Evolutionary conservation across 495 filamentous ascomycete genomes (phyloP), one percentile per base, ranked within the genome.

Genomic region (Chaetomium tenue): DNA sequence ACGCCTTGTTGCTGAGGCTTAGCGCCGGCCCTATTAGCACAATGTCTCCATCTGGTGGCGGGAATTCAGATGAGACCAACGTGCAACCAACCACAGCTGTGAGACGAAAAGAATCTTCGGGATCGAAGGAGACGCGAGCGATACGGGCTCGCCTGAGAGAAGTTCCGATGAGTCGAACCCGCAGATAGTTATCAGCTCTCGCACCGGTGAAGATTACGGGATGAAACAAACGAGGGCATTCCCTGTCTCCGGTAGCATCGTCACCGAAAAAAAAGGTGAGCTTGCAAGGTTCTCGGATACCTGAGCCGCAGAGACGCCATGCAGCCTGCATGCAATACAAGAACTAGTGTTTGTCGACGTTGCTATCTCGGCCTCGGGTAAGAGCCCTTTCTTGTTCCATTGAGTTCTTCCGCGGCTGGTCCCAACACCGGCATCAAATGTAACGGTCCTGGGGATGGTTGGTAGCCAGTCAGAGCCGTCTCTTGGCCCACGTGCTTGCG

Each of bases 401-500:
- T 28, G 33, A 16, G 40, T 44, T 44, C 40, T 44, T 44, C 40
- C 40, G 47, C 57, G 25, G 42, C 25, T 18, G 40, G 15, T 25
- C 13, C 20, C 11, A 20, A 8, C 30, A 60, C 9, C 40, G 18
- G 39, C 20, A 13, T 46, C 33, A 44, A 46, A 46, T 11, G 2
- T n/a, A 44, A 23, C 23, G 7, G 28, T 26, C 16, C 28, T 20
- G 51, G 51, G 23, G 11, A 1, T 9, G 25, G 22, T 25, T 25
- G 30, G 18, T 23, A 51, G 58, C 58, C 58, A 60, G 23, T 60
- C 46, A 60, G n/a, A 40, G 25, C 15, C 25, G 57, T 12, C 5
- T 11, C 16, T 48, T 15, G 25, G 23, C 57, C 57, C 57, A 59
- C 57, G 57, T 48, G 57, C 4, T 3, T 58, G n/a, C 30, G 23